Base-by-base conservation (phyloP, 2,329 filamentous ascomycete genomes). In the Metarhizium guizhouense region DNA sequence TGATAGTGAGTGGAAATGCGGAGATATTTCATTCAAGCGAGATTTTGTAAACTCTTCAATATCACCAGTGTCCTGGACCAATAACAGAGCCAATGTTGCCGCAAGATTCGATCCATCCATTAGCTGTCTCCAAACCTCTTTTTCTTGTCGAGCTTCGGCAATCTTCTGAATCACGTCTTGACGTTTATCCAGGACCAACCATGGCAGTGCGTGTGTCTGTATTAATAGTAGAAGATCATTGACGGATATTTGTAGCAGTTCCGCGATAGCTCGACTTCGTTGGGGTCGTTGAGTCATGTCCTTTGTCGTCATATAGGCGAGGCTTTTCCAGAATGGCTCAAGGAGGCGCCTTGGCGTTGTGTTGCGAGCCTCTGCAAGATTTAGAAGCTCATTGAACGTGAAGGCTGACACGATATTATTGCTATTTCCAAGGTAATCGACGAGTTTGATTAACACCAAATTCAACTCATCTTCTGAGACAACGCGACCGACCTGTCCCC, bases 361-460 rank as follows among this genome's bases (percentile, higher is more conserved):
- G 3, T 78, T 76, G 45, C 84, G 80, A 51, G 78, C 74, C 53
- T 86, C 80, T 1, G 91, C 87, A 51, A 97, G 77, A 58, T 84
- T 85, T 20, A 87, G 77, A 43, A 96, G 74, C 70, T 96, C 92
- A 61, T 88, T 87, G 67, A 91, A 94, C 3, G 93, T 90, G 60
- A 91, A 82, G 4, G 86, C 87, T 54, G 86, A 90, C 8, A 95
- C 77, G 36, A 96, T 81, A 43, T 83, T 81, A 67, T 95, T 96
- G 47, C 82, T 77, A 71, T 94, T 87, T 7, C 93, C 93, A 8
- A 97, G 76, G 66, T 94, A 96, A 56, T 95, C 88, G 8, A 96
- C 78, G 6, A 97, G 79, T 61, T 88, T 85, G 55, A 95, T 79
- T 34, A 99, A 75, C 25, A 94, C 87, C 53, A 96, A 81, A 62